Base-by-base conservation (phyloP, 179 eudicot species). In the Amaranthus tricolor region DNA sequence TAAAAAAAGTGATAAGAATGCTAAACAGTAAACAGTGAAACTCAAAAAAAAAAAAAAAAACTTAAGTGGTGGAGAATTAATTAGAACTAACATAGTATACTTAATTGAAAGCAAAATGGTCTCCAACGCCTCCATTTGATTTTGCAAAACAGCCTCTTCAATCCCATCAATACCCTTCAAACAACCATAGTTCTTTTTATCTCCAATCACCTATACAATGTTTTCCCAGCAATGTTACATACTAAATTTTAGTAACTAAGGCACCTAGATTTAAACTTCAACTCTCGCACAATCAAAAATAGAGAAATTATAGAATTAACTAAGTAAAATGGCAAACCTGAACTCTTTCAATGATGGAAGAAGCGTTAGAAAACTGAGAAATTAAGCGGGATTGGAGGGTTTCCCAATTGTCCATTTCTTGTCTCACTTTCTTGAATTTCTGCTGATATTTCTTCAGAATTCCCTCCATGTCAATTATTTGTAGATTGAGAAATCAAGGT, bases 121-220 rank as follows among this genome's bases (percentile, higher is more conserved):
- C 66, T 85, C 90, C 72, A 96, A 72, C 15, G 97, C 83, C 60
- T 91, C 90, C 94, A 93, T 74, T 77, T 93, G 99, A 79, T 91
- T 96, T 20, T 65, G 76, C 77, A 84, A 78, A 57, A 91, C 86
- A 12, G 84, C 82, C 61, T 77, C 83, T 73, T 86, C 80, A 50
- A 96, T 80, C 69, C 92, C 90, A 61, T 82, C 85, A 75, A 96
- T 73, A 78, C 81, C 84, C 79, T 73, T 88, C 86, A 96, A 82
- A 53, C 77, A 44, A 74, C 97, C 96, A 82, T 87, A 96, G 51
- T 91, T 78, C 66, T 72, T 85, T 15, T 81, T 79, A 77, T 93
- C 81, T 68, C 81, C 90, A 70, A 93, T 82, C 71, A 88, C 76
- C 96, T 93, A 52, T 81, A 5, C 24, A 17, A 67, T 72, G 66